Base-by-base conservation (phyloP, 345 rosid species). In the Physaria fendleri region DNA sequence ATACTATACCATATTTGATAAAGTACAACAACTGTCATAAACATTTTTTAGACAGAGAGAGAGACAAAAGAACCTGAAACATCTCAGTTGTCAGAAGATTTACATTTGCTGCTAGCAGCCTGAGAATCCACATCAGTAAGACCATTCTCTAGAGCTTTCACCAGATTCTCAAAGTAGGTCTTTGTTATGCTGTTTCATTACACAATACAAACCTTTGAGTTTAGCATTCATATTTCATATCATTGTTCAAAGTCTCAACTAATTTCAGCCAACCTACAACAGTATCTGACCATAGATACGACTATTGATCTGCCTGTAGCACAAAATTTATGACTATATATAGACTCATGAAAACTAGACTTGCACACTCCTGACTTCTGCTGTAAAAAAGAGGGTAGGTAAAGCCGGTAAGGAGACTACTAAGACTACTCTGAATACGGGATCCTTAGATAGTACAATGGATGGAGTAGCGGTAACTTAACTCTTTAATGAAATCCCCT, bases 61-160 rank as follows among this genome's bases (percentile, higher is more conserved):
- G 35, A 50, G 43, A 21, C 67, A 6, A 4, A 15, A 24, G 8
- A 51, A 59, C 65, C 66, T 27, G 28, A 43, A 55, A 34, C 28
- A 37, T 16, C 42, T 68, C 73, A 69, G 28, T 53, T 44, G 29
- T 47, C 67, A 59, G 50, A 57, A 28, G 72, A 5, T 59, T 59
- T 59, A 68, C 60, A 18, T 34, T 59, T 68, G 56, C 73, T 62
- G 57, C 58, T 56, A 32, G 74, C 64, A 4, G 46, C 74, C 30
- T 56, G 64, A 1, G 59, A 5, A 46, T 71, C 66, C 28, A 89
- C 92, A 71, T 86, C 97, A 51, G 83, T 74, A 18, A 89, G 81
- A 15, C 90, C 95, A 70, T 81, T 89, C 80, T 89, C 95, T 49
- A 89, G 68, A 14, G 95, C 95, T 66, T 80, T 82, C 46, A 89